phyloP scores from a whole-genome alignment of 2,329 filamentous ascomycete species.

The Teratosphaeria gauchensis region DNA sequence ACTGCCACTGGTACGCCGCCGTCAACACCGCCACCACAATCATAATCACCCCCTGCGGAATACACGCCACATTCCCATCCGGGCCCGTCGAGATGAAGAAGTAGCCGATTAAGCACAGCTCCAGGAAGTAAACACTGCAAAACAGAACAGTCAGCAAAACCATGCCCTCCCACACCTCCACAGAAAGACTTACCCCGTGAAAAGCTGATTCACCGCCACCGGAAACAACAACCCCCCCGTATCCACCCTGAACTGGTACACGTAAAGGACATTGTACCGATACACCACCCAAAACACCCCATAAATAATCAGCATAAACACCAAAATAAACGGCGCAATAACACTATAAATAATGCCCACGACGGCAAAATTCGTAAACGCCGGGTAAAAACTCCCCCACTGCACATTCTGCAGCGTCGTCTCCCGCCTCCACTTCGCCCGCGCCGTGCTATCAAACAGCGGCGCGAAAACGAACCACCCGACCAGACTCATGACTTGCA shows the following conservation, averaged over 20 bases:
- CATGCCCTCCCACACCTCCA: no score
- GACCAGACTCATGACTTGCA: slow-evolving; percentile 71
- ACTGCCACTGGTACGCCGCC: slow-evolving; percentile 62
- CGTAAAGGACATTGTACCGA: slow-evolving; percentile 93
- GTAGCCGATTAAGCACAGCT: slow-evolving; percentile 76
- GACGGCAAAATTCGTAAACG: slow-evolving; percentile 93
- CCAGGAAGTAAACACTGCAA: slow-evolving; percentile 95
- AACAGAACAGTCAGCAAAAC: no score
- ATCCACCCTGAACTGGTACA: slow-evolving; percentile 79
- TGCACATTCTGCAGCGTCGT: slow-evolving; percentile 66
- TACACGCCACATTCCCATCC: slow-evolving; percentile 47
- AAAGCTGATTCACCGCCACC: slow-evolving; percentile 86
- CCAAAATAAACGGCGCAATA: slow-evolving; percentile 77
- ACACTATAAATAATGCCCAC: slow-evolving; percentile 81
- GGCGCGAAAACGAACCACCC: slow-evolving; percentile 75
- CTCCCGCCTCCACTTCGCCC: slow-evolving; percentile 77
- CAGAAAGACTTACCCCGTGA: no score
- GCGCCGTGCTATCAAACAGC: slow-evolving; percentile 70
- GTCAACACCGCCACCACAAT: slow-evolving; percentile 65
- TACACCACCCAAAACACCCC: slow-evolving; percentile 86
- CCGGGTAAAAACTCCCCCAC: slow-evolving; percentile 80
- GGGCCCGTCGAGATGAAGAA: slow-evolving; percentile 66
- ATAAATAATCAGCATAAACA: slow-evolving; percentile 93
- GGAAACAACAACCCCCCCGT: slow-evolving; percentile 91
- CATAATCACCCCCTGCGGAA: slow-evolving; percentile 76